These are phyloP conservation scores for Trypanosomatidae sp. DNA, from an alignment of 208 protist genomes.

Conservation along the genomic window DNA sequence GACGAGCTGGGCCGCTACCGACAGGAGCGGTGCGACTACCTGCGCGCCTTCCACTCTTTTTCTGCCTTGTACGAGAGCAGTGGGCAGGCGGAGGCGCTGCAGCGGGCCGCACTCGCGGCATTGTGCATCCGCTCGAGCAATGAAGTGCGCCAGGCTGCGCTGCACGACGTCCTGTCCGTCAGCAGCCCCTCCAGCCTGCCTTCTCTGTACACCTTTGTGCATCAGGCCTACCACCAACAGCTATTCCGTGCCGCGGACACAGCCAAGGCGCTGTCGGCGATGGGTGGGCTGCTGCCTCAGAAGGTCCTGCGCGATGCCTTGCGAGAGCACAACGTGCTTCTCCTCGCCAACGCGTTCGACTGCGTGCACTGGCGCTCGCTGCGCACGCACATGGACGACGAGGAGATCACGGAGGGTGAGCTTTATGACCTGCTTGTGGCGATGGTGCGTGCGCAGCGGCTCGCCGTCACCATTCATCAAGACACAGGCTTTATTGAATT, in stretches of 20 bases:
- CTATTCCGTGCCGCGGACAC: constrained; percentile 14
- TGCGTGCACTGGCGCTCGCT: constrained; percentile 31
- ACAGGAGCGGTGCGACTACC: constrained; percentile 17
- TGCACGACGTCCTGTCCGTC: constrained; percentile 3
- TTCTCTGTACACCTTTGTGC: not conserved
- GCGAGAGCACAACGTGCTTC: constrained; percentile 29
- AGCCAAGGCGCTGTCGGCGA: not conserved
- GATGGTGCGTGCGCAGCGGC: constrained; percentile 17
- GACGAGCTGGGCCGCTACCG: constrained; percentile 21
- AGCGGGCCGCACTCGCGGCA: constrained; percentile 14
- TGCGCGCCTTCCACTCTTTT: constrained; percentile 28
- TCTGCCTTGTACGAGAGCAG: constrained; percentile 14
- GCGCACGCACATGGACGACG: constrained; percentile 28
- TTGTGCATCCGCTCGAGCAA: constrained; percentile 22
- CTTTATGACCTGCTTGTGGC: constrained; percentile 24
- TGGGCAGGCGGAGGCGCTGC: constrained; percentile 5
- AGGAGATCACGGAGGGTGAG: constrained; percentile 13
- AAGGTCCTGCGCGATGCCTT: constrained; percentile 12
- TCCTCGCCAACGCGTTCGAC: constrained; percentile 20
- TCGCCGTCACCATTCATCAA: constrained; percentile 25
- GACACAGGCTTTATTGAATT: constrained; percentile 32
- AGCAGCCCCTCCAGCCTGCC: not conserved
- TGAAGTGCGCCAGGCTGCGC: constrained; percentile 4
- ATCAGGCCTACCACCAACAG: not conserved
- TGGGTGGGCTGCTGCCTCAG: not conserved